Conservation (phyloP, 805 yeast species). For the Metschnikowia arizonensis region DNA sequence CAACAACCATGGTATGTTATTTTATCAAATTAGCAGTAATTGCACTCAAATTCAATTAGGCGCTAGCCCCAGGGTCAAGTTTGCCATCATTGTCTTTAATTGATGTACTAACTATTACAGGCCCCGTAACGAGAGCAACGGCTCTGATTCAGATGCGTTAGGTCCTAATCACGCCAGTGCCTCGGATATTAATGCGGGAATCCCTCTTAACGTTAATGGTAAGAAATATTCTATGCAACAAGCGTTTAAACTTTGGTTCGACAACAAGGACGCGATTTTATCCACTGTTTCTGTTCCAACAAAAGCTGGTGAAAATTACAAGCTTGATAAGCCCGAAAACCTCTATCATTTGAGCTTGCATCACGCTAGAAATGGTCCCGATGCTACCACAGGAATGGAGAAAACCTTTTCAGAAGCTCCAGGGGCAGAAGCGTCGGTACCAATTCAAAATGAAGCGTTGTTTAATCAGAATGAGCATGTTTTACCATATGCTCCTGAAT, state of each 20-base stretch:
- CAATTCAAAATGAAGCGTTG: neutral
- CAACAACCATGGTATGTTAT: conserved; percentile 16
- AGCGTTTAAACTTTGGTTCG: conserved; percentile 50
- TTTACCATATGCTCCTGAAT: conserved; percentile 7
- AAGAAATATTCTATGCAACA: conserved; percentile 48
- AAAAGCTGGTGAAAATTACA: conserved; percentile 28
- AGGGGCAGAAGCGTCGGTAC: neutral
- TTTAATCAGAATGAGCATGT: neutral
- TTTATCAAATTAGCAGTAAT: neutral
- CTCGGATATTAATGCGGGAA: conserved; percentile 11
- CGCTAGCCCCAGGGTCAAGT: neutral
- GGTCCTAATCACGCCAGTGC: neutral
- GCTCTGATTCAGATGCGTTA: conserved; percentile 4
- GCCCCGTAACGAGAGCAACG: conserved; percentile 17
- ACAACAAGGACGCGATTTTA: conserved; percentile 26
- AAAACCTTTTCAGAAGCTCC: conserved; percentile 2
- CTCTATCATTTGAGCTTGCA: conserved; percentile 37
- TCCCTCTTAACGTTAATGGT: conserved; percentile 40
- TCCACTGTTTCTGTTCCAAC: conserved; percentile 8
- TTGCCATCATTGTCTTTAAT: neutral
- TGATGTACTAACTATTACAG: conserved; percentile 11
- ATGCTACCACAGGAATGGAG: conserved; percentile 1
- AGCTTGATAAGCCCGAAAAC: conserved; percentile 27
- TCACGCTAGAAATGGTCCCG: conserved; percentile 7
- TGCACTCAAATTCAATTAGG: neutral